phyloP scores from a whole-genome alignment of 2,329 filamentous ascomycete species.

The Aphanocladium album region DNA sequence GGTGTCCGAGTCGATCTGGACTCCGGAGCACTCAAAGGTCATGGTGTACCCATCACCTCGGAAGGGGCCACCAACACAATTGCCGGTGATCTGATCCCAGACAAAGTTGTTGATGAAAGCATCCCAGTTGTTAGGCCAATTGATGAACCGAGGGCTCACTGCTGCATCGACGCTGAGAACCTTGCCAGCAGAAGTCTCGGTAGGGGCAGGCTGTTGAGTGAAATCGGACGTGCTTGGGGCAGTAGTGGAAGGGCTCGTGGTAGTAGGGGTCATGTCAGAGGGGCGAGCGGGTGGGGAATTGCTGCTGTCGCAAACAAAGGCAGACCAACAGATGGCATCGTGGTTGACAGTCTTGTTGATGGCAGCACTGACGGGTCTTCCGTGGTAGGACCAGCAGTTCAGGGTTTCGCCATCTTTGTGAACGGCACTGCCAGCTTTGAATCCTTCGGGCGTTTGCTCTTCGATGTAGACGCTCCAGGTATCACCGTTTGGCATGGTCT shows the following conservation, averaged over 20 bases:
- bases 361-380: conserved; percentile 33
- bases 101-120: conserved; percentile 35
- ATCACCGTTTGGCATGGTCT: conserved; percentile 33
- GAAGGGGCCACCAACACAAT: conserved; percentile 28
- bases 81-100: conserved; percentile 34
- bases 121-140: conserved; percentile 35
- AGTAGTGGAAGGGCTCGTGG: conserved; percentile 29
- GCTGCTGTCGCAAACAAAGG: conserved; percentile 37
- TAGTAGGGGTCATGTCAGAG: conserved; percentile 30
- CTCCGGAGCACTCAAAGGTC: conserved; percentile 31
- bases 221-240: conserved; percentile 29
- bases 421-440: conserved; percentile 35
- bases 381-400: conserved; percentile 38
- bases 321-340: conserved; percentile 35
- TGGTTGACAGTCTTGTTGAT: conserved; percentile 34
- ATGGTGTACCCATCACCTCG: conserved; percentile 33
- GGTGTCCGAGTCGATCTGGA: conserved; percentile 33
- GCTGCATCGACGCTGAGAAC: conserved; percentile 27
- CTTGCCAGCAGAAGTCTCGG: conserved; percentile 24
- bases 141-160: conserved; percentile 35
- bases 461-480: conserved; percentile 39
- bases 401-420: conserved; percentile 34
- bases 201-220: conserved; percentile 26
- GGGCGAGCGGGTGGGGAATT: conserved; percentile 29
- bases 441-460: conserved; percentile 35